Base-by-base conservation (phyloP, 2,329 filamentous ascomycete genomes). In the Myotisia sp. region DNA sequence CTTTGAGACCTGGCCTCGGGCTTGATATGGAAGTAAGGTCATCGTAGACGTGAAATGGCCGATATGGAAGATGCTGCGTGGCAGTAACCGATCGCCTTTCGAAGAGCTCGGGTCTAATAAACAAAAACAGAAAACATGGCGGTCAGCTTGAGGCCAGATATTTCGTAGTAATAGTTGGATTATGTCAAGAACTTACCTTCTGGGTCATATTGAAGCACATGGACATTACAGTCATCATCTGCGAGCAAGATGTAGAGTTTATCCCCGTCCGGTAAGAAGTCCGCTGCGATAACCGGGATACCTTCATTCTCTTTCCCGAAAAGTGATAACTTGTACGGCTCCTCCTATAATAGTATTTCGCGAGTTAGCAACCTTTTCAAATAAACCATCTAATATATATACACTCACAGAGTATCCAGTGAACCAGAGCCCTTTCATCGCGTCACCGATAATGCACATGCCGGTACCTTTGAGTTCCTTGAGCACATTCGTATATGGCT, bases 341-440 rank as follows among this genome's bases (percentile, higher is more conserved):
- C 90, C 59, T 98, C 87, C 60, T 71, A 29, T 29, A 44, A 19
- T 28, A 14, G n/a, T 27, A 26, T 31, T 32, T 8, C n/a, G 26
- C 18, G 32, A 13, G 18, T 32, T 26, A 39, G 13, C 6, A 30
- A 16, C 10, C 9, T 29, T 10, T 29, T 20, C 9, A 7, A 22
- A 22, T 16, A 12, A n/a, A 29, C 6, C 13, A 20, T 16, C 3
- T 16, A 21, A 12, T 10, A 10, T 6, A 28, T 8, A 26, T 17
- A 40, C 22, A 49, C 63, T 34, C 64, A 71, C 68, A 6, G 82
- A 90, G 52, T 94, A 98, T 0, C 90, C 90, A 0, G 83, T 81
- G 46, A 98, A 92, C 85, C 90, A 95, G 2, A 95, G 67, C 0
- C 90, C 90, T 60, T 93, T 93, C 52, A 90, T 76, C 0, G 80